phyloP scores from a whole-genome alignment of 306 rosid genomes.

The Heteromeles arbutifolia region DNA sequence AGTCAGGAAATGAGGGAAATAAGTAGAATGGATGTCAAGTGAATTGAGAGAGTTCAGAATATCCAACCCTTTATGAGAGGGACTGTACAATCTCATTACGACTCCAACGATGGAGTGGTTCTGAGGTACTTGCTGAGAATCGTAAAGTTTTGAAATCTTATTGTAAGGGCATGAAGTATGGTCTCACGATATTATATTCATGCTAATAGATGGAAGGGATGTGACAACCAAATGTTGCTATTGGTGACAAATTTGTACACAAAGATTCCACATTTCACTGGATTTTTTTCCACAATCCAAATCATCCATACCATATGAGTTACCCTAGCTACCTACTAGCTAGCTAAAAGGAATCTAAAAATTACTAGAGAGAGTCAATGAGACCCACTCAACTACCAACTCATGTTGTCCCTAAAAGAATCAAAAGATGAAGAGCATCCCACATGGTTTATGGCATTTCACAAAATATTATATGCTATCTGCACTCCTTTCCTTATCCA shows the following conservation, averaged over 20 bases:
- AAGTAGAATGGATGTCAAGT: too few relatives aligned
- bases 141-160: too few relatives aligned
- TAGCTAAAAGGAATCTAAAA: neutral
- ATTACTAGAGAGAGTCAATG: neutral
- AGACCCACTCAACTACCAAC: constrained; percentile 9
- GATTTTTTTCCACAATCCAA: constrained; percentile 1
- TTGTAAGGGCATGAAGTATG: too few relatives aligned
- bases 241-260: neutral
- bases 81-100: too few relatives aligned
- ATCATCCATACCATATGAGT: neutral
- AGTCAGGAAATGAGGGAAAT: too few relatives aligned
- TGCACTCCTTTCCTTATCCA: neutral
- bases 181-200: neutral
- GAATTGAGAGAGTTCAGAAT: too few relatives aligned
- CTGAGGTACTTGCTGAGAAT: too few relatives aligned
- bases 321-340: neutral
- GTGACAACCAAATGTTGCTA: neutral
- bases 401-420: constrained; percentile 12
- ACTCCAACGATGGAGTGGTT: too few relatives aligned
- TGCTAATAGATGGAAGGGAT: neutral
- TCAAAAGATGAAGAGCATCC: neutral
- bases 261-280: constrained; percentile 1
- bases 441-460: constrained; percentile 19
- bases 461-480: neutral
- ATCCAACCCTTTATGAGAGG: too few relatives aligned